Percentiles rank a stretch among this genome's conserved stretches.
Conservation (phyloP, 148 eudicot genomes). For the Dysphania ambrosioides region DNA sequence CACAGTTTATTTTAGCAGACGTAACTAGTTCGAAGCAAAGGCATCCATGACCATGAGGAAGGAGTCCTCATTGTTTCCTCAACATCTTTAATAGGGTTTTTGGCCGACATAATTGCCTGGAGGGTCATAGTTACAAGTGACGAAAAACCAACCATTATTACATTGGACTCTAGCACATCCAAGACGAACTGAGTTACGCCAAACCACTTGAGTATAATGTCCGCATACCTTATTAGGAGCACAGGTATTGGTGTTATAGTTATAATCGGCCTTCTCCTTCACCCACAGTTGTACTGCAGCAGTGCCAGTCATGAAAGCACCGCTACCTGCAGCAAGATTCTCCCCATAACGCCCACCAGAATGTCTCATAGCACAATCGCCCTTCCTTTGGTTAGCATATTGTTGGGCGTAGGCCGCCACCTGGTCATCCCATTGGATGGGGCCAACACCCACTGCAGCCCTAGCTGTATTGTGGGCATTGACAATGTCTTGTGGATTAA, state of each 20-base stretch:
- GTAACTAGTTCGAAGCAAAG: too few species aligned
- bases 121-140: slow-evolving; percentile 41
- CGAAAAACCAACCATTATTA: slow-evolving; percentile 29
- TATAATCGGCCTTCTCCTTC: slow-evolving; percentile 27
- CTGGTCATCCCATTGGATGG: slow-evolving; percentile 24
- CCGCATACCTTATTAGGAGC: slow-evolving; percentile 18
- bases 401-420: slow-evolving; percentile 30
- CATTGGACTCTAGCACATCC: slow-evolving; percentile 47
- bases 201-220: too few species aligned
- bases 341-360: slow-evolving; percentile 34
- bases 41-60: too few species aligned
- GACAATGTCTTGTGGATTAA: slow-evolving; percentile 32
- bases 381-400: too few species aligned
- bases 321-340: slow-evolving; percentile 30
- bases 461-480: slow-evolving; percentile 35
- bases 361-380: slow-evolving; percentile 24
- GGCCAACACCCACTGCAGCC: slow-evolving; percentile 31
- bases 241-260: slow-evolving; percentile 32
- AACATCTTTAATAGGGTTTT: slow-evolving; percentile 31
- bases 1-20: too few species aligned
- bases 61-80: too few species aligned
- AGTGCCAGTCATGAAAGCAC: slow-evolving; percentile 15
- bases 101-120: slow-evolving; percentile 36
- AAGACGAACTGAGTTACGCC: slow-evolving; percentile 34
- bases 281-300: slow-evolving; percentile 33